Percentiles rank a stretch among this genome's conserved stretches.
phyloP scores from a whole-genome alignment of 441 rosid genomes.

The Macaranga tanarius region DNA sequence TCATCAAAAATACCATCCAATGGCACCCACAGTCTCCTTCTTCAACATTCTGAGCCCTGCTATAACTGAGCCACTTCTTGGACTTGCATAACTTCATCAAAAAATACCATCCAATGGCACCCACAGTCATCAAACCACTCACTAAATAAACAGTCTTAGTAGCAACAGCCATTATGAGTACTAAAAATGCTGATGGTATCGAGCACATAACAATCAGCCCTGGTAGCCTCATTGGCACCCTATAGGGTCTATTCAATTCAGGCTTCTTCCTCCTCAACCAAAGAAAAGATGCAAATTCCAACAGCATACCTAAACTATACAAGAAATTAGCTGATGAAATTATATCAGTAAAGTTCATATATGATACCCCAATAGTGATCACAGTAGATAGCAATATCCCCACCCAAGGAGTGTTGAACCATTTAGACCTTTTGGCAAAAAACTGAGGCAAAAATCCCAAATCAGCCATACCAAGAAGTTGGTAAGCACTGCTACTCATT shows the following conservation, averaged over 20 bases:
- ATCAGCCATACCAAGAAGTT: conserved; percentile 46
- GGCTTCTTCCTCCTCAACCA: conserved; percentile 64
- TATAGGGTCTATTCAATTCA: conserved; percentile 50
- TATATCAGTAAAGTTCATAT: conserved; percentile 54
- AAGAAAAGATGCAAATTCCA: conserved; percentile 67
- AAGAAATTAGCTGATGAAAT: conserved; percentile 66
- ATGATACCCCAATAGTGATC: conserved; percentile 54
- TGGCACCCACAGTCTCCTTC: conserved; percentile 61
- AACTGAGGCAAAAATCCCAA: conserved; percentile 43
- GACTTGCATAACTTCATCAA: conserved; percentile 48
- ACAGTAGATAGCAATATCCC: conserved; percentile 60
- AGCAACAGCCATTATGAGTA: conserved; percentile 56
- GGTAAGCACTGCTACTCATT: conserved; percentile 43
- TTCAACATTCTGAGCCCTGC: conserved; percentile 26
- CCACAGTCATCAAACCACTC: conserved; percentile 58
- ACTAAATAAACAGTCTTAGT: conserved; percentile 62
- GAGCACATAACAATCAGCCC: conserved; percentile 57
- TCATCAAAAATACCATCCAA: conserved; percentile 62
- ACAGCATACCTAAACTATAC: conserved; percentile 69
- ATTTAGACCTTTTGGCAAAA: conserved; percentile 44
- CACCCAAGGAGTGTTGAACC: conserved; percentile 76
- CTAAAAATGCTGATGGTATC: conserved; percentile 57
- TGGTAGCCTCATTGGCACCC: conserved; percentile 46
- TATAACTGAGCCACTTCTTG: conserved; percentile 45
- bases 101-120: conserved; percentile 64